phyloP scores from a whole-genome alignment of 202 grass and related monocot species.

The Setaria italica region DNA sequence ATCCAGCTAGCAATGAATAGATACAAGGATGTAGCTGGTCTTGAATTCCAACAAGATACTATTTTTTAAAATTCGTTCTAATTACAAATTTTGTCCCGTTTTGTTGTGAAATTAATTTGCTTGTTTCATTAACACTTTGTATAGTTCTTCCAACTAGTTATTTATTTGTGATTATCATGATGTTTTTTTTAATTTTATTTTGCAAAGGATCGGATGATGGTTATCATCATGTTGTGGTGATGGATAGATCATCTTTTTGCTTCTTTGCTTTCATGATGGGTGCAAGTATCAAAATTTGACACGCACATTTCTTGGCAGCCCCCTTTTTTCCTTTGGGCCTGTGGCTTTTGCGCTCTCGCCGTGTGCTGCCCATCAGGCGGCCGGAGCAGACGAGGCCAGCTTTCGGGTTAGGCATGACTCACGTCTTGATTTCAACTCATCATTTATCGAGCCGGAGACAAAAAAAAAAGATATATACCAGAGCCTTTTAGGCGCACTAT shows the following conservation, averaged over 20 bases:
- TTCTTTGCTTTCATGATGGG: conserved; percentile 52
- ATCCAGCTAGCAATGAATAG: conserved; percentile 1
- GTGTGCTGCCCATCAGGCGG: conserved; percentile 47
- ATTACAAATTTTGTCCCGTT: not conserved
- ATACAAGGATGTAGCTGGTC: not conserved
- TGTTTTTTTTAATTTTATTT: not conserved
- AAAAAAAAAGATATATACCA: not conserved
- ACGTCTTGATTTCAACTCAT: conserved; percentile 53
- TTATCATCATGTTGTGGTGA: conserved; percentile 24
- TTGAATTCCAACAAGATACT: conserved; percentile 12
- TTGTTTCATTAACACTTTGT: not conserved
- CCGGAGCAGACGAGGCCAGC: not conserved
- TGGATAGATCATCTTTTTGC: conserved; percentile 15
- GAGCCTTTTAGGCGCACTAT: conserved; percentile 49
- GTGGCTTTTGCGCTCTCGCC: conserved; percentile 26
- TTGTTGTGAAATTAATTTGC: not conserved
- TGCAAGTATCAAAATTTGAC: conserved; percentile 64
- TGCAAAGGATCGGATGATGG: not conserved
- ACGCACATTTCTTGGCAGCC: conserved; percentile 39
- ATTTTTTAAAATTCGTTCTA: not conserved
- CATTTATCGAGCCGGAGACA: conserved; percentile 27
- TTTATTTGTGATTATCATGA: conserved; percentile 19
- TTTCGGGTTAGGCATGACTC: conserved; percentile 53
- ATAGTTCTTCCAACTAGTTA: not conserved
- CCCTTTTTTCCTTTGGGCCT: not conserved